These are phyloP conservation scores for Penicillium lividum DNA, from an alignment of 495 filamentous ascomycete genomes.

Conservation along the genomic window DNA sequence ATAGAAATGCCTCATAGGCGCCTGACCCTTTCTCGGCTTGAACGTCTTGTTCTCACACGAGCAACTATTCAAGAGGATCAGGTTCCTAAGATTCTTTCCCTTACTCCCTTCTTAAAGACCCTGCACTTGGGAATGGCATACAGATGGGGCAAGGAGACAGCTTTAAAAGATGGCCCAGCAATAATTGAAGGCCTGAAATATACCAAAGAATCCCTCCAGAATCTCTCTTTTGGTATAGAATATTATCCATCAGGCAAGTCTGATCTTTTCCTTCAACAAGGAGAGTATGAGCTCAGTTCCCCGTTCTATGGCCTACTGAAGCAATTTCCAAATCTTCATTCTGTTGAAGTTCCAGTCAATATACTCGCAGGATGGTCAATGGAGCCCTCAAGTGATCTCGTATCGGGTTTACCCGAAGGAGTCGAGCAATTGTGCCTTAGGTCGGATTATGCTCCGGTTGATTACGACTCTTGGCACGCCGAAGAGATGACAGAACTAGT, in stretches of 20 bases:
- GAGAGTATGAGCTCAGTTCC: slow-evolving; percentile 5
- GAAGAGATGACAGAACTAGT: not conserved
- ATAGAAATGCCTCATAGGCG: slow-evolving; percentile 4
- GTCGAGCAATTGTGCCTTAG: slow-evolving; percentile 11
- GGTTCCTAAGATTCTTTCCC: slow-evolving; percentile 8
- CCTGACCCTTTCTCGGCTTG: slow-evolving; percentile 7
- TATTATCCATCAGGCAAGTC: slow-evolving; percentile 7
- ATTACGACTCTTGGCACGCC: slow-evolving; percentile 3
- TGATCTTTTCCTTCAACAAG: not conserved
- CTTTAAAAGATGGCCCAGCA: slow-evolving; percentile 3
- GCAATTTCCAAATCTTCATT: slow-evolving; percentile 8
- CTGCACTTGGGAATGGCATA: slow-evolving; percentile 16
- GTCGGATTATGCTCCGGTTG: slow-evolving; percentile 7
- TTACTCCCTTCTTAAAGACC: slow-evolving; percentile 8
- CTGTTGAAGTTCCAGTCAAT: slow-evolving; percentile 8
- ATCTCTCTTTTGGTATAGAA: slow-evolving; percentile 11
- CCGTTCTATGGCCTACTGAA: slow-evolving; percentile 11
- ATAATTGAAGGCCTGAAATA: slow-evolving; percentile 10
- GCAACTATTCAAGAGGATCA: slow-evolving; percentile 8
- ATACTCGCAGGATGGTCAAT: slow-evolving; percentile 10
- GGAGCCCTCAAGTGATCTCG: slow-evolving; percentile 8
- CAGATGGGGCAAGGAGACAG: slow-evolving; percentile 13
- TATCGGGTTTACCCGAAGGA: not conserved
- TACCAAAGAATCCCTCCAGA: not conserved
- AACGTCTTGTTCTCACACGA: slow-evolving; percentile 8